phyloP scores from a whole-genome alignment of 495 filamentous ascomycete species.

The Xylaria castorea region DNA sequence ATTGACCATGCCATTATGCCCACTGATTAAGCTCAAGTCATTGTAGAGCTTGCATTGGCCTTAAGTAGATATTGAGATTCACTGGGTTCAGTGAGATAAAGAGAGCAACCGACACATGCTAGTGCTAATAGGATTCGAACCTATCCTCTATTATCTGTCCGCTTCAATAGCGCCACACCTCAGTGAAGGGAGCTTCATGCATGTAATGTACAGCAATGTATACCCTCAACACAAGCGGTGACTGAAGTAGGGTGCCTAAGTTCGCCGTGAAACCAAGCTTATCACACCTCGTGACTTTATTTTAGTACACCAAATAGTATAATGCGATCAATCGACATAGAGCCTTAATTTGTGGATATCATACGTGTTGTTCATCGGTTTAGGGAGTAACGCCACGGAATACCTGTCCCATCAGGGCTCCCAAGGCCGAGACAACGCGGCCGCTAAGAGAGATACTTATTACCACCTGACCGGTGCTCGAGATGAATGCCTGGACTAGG shows the following conservation, averaged over 20 bases:
- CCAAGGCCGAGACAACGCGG: neutral
- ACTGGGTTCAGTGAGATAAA: neutral
- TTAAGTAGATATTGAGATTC: neutral
- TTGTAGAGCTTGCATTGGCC: neutral
- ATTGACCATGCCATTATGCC: neutral
- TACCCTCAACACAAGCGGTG: neutral
- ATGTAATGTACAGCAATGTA: neutral
- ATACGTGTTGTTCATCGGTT: neutral
- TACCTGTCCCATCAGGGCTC: neutral
- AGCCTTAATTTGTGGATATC: neutral
- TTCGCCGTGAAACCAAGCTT: constrained; percentile 5
- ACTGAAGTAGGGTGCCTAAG: neutral
- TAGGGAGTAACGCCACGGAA: neutral
- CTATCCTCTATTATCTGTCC: too few species aligned
- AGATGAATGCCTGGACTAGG: neutral
- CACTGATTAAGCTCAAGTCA: neutral
- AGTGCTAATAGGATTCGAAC: too few species aligned
- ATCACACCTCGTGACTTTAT: neutral
- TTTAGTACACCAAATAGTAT: neutral
- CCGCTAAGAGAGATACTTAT: neutral
- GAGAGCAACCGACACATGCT: too few species aligned
- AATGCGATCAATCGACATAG: neutral
- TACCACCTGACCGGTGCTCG: neutral
- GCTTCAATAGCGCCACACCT: too few species aligned
- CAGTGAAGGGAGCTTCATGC: neutral